A percentile compares a stretch with the other conserved stretches of the same genome.
phyloP scores from a whole-genome alignment of 257 asterid genomes.

The Asclepias syriaca region DNA sequence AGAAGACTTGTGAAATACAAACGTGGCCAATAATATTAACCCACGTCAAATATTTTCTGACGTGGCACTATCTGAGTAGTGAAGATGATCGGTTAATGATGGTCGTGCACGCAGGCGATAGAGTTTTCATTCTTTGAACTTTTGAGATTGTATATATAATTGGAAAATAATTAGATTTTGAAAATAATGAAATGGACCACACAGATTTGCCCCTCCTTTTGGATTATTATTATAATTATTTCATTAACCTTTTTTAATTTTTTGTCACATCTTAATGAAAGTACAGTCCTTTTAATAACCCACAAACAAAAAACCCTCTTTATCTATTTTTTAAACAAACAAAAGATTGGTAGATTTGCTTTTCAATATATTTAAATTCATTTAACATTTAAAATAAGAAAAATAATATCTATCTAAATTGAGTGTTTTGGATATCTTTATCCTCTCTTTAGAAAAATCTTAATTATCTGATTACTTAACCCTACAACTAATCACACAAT shows the following conservation, averaged over 20 bases:
- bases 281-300: neutral
- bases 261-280: too few relatives aligned
- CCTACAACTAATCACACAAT: too few relatives aligned
- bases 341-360: too few relatives aligned
- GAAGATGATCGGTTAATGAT: neutral
- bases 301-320: neutral
- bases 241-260: too few relatives aligned
- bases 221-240: slow-evolving; percentile 2
- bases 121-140: neutral
- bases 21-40: neutral
- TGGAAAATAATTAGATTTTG: neutral
- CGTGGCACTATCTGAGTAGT: slow-evolving; percentile 5
- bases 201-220: neutral
- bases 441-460: too few relatives aligned
- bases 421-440: too few relatives aligned
- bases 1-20: neutral
- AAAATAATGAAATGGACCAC: neutral
- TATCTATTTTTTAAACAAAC: too few relatives aligned
- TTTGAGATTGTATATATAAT: neutral
- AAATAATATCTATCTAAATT: too few relatives aligned
- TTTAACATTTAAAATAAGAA: too few relatives aligned
- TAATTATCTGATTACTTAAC: too few relatives aligned
- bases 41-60: neutral
- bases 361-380: too few relatives aligned
- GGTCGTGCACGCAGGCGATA: neutral